A percentile compares a stretch with the other conserved stretches of the same genome.
phyloP scores from a whole-genome alignment of 2,329 filamentous ascomycete genomes.

The Torrubiellomyces zombiae region DNA sequence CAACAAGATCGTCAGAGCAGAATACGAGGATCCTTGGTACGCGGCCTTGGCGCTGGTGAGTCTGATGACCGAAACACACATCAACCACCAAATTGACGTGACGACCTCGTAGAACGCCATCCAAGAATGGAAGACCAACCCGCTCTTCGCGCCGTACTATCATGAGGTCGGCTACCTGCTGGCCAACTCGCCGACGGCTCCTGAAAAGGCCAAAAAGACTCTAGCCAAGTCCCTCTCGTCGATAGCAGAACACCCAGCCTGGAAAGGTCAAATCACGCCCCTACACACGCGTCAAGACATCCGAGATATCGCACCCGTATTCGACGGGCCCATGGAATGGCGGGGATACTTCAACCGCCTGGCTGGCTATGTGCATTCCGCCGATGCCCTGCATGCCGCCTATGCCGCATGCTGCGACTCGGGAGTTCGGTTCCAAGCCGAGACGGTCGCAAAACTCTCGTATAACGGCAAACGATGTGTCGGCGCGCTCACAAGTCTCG shows the following conservation, averaged over 20 bases:
- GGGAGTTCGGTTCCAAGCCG: constrained; percentile 22
- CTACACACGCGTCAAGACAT: constrained; percentile 22
- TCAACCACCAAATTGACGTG: too few species aligned
- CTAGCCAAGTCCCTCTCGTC: constrained; percentile 23
- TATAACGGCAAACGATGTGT: constrained; percentile 6
- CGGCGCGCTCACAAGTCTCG: constrained; percentile 5
- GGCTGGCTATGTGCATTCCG: constrained; percentile 40
- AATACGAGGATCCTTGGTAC: constrained; percentile 42
- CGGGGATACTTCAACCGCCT: constrained; percentile 41
- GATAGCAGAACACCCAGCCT: constrained; percentile 21
- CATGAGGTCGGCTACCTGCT: constrained; percentile 25
- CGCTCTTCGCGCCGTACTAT: constrained; percentile 35
- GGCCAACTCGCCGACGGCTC: constrained; percentile 28
- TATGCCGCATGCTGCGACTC: constrained; percentile 21
- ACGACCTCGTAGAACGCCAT: constrained; percentile 25
- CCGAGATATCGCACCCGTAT: constrained; percentile 27
- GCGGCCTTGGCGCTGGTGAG: constrained; percentile 33
- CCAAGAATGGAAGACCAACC: constrained; percentile 30
- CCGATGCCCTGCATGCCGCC: constrained; percentile 30
- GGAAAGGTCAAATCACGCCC: constrained; percentile 21
- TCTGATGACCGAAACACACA: too few species aligned
- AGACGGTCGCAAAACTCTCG: constrained; percentile 11
- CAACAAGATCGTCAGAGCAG: constrained; percentile 44
- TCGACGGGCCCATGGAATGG: constrained; percentile 33
- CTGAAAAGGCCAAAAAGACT: constrained; percentile 28